phyloP scores from a whole-genome alignment of 1,284 basidiomycete species.

The Ceratobasidium sp. region DNA sequence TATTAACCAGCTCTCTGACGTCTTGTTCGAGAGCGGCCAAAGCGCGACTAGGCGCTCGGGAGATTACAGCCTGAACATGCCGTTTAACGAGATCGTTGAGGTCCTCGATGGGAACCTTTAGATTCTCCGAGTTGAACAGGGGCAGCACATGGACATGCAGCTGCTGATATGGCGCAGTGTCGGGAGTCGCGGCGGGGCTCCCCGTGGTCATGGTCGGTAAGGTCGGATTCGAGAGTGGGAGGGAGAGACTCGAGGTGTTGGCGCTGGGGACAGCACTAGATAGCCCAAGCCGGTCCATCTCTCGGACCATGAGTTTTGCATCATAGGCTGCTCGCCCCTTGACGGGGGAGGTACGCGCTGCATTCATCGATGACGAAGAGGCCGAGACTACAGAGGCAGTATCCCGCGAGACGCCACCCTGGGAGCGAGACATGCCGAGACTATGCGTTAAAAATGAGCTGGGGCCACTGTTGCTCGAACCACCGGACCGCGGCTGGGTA shows the following conservation, averaged over 20 bases:
- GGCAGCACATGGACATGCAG: conserved; percentile 87
- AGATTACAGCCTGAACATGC: conserved; percentile 66
- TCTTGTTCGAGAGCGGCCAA: conserved; percentile 72
- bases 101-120: conserved; percentile 90
- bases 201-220: conserved; percentile 49
- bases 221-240: conserved; percentile 47
- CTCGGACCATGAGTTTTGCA: conserved; percentile 55
- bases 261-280: conserved; percentile 45
- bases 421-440: conserved; percentile 36
- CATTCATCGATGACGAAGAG: conserved; percentile 35
- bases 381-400: conserved; percentile 26
- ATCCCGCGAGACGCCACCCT: conserved; percentile 23
- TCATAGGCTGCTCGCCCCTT: conserved; percentile 39
- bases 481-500: conserved; percentile 13
- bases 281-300: conserved; percentile 77
- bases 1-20: conserved; percentile 79
- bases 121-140: conserved; percentile 88
- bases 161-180: conserved; percentile 58
- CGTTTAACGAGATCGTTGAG: conserved; percentile 79
- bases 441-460: conserved; percentile 26
- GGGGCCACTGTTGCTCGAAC: conserved; percentile 7
- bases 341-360: conserved; percentile 28
- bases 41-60: conserved; percentile 54
- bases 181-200: conserved; percentile 67
- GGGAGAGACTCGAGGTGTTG: conserved; percentile 21